A percentile compares a stretch with the other conserved stretches of the same genome.
These are phyloP conservation scores for Neurospora africana DNA, from an alignment of 495 filamentous ascomycete genomes.

Conservation along the genomic window DNA sequence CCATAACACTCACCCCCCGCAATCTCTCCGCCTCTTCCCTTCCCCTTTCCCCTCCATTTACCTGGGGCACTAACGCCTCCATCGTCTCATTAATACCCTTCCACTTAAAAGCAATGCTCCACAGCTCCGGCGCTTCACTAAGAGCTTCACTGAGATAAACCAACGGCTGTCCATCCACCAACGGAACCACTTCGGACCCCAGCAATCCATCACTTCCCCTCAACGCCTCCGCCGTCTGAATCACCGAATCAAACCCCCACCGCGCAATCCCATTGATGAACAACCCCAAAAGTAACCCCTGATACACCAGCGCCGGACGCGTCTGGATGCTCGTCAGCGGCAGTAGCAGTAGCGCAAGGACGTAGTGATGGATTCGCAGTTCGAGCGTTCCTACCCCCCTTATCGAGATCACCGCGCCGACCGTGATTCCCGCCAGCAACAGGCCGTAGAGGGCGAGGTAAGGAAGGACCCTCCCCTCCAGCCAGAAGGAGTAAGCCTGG, in stretches of 20 bases:
- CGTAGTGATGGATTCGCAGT: slow-evolving; percentile 93
- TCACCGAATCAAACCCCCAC: slow-evolving; percentile 85
- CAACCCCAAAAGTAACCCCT: slow-evolving; percentile 78
- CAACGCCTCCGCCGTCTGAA: slow-evolving; percentile 67
- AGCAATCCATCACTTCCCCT: slow-evolving; percentile 53
- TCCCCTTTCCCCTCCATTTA: not conserved
- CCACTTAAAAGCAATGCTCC: slow-evolving; percentile 41
- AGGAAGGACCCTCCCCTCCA: slow-evolving; percentile 53
- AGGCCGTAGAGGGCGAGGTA: slow-evolving; percentile 62
- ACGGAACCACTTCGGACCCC: slow-evolving; percentile 52
- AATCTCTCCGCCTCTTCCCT: not conserved
- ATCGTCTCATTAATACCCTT: slow-evolving; percentile 23
- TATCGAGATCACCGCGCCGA: slow-evolving; percentile 56
- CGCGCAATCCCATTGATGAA: slow-evolving; percentile 88
- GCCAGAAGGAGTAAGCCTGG: slow-evolving; percentile 64
- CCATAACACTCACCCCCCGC: slow-evolving; percentile 17
- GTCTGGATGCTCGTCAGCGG: slow-evolving; percentile 79
- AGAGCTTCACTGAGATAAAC: slow-evolving; percentile 18
- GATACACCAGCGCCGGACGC: slow-evolving; percentile 65
- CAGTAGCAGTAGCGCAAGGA: slow-evolving; percentile 71
- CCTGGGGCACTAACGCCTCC: not conserved
- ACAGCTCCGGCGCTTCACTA: slow-evolving; percentile 1
- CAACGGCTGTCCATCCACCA: slow-evolving; percentile 36
- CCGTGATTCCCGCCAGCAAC: slow-evolving; percentile 46
- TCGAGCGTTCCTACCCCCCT: slow-evolving; percentile 36